phyloP scores from a whole-genome alignment of 768 basidiomycete genomes.

The Termitomyces eurrhizus region DNA sequence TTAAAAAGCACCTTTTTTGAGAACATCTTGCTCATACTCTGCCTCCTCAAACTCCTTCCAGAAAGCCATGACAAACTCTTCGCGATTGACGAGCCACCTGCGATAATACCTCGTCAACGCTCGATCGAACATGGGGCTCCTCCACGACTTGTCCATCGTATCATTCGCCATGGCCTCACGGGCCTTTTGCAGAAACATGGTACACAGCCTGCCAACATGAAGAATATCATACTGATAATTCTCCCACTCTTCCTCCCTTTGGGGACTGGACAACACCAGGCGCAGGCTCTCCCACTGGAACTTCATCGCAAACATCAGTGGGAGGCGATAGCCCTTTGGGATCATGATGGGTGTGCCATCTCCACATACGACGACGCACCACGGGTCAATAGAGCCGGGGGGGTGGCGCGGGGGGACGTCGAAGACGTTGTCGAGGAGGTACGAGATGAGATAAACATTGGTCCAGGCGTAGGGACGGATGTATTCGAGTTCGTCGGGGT shows the following conservation, averaged over 20 bases:
- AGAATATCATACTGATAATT: conserved; percentile 39
- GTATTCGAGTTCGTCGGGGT: conserved; percentile 38
- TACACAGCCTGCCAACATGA: conserved; percentile 37
- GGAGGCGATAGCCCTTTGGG: conserved; percentile 38
- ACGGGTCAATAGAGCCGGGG: conserved; percentile 12
- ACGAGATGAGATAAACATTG: conserved; percentile 29
- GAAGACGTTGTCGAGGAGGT: conserved; percentile 32
- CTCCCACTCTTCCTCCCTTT: conserved; percentile 35
- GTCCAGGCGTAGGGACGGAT: conserved; percentile 28
- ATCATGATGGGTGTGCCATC: conserved; percentile 21
- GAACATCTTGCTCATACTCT: conserved; percentile 34
- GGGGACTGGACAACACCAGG: conserved; percentile 33
- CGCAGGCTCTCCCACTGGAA: conserved; percentile 40
- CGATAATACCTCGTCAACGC: conserved; percentile 38
- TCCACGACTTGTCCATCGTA: conserved; percentile 33
- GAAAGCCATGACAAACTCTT: conserved; percentile 34
- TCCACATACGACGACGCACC: conserved; percentile 14
- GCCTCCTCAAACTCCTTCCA: conserved; percentile 39
- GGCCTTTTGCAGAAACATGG: conserved; percentile 31
- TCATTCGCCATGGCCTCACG: conserved; percentile 21
- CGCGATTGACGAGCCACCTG: conserved; percentile 37
- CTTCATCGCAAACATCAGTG: conserved; percentile 41
- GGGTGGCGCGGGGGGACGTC: conserved; percentile 28
- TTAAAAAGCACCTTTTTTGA: conserved; percentile 28
- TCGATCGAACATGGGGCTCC: conserved; percentile 38